Conservation (phyloP, 2,329 filamentous ascomycete genomes). For the Ceratocystis colombiana region DNA sequence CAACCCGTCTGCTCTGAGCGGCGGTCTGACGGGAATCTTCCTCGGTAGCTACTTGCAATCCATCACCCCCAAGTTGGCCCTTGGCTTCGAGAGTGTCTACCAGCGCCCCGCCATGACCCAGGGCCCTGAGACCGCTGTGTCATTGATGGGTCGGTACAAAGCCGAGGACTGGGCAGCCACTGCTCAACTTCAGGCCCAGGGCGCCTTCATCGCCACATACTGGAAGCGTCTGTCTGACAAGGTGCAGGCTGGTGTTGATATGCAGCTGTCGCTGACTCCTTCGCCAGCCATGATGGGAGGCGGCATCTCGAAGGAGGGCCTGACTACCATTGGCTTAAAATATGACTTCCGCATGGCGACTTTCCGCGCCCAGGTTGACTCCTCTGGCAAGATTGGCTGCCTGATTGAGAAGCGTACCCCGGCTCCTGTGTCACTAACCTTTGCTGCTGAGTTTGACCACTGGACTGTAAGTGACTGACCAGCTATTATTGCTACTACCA, state of each 20-base stretch:
- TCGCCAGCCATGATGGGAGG: conserved; percentile 63
- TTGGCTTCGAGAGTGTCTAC: conserved; percentile 90
- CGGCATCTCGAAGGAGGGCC: conserved; percentile 70
- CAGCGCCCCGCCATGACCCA: conserved; percentile 74
- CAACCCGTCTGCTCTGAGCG: conserved; percentile 90
- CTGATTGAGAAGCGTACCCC: conserved; percentile 93
- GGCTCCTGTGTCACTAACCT: conserved; percentile 83
- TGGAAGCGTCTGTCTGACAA: conserved; percentile 89
- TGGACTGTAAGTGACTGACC: conserved; percentile 58
- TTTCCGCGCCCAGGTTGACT: conserved; percentile 93
- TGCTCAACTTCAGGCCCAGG: conserved; percentile 79
- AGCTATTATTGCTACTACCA: too few relatives aligned
- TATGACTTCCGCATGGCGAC: conserved; percentile 96
- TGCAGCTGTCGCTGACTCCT: conserved; percentile 73
- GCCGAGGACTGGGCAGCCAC: conserved; percentile 85
- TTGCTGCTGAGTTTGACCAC: conserved; percentile 94
- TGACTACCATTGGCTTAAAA: conserved; percentile 86
- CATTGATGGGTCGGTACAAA: conserved; percentile 88
- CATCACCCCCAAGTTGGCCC: conserved; percentile 71
- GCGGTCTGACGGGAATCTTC: conserved; percentile 86
- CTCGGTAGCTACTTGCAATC: conserved; percentile 94
- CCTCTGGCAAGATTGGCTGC: conserved; percentile 84
- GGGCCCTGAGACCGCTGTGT: conserved; percentile 81
- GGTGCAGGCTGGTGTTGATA: conserved; percentile 90
- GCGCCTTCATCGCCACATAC: conserved; percentile 81